Evolutionary conservation across 768 basidiomycete genomes (phyloP).

Genomic region (Agrocybe pediades): DNA sequence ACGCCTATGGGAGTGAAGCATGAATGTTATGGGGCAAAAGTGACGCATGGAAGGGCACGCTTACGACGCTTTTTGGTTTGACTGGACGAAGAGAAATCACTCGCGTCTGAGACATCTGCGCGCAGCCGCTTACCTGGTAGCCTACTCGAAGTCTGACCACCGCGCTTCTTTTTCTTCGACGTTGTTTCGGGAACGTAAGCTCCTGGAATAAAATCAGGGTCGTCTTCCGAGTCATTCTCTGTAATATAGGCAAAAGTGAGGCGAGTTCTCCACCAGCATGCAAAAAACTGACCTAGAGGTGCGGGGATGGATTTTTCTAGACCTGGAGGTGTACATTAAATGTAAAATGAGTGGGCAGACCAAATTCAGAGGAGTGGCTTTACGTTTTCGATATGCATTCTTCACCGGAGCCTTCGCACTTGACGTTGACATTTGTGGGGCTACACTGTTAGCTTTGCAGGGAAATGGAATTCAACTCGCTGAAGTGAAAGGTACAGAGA

Average conservation of each 20-base stretch:
- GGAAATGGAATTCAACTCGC: no score
- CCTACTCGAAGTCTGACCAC: slow-evolving; percentile 6
- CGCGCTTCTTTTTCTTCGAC: slow-evolving; percentile 31
- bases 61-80: slow-evolving; percentile 6
- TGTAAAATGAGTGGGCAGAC: no score
- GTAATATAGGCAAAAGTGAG: no score
- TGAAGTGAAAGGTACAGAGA: no score
- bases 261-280: no score
- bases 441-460: no score
- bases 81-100: not conserved
- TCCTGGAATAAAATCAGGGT: slow-evolving; percentile 36
- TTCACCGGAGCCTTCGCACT: not conserved
- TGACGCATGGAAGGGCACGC: no score
- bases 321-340: not conserved
- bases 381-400: not conserved
- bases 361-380: no score
- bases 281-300: slow-evolving; percentile 13
- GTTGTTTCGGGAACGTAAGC: slow-evolving; percentile 32
- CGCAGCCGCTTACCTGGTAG: slow-evolving; percentile 14
- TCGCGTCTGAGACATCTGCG: slow-evolving; percentile 5
- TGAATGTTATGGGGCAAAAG: not conserved
- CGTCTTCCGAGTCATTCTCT: slow-evolving; percentile 44
- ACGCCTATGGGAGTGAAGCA: no score
- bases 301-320: not conserved
- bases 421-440: not conserved